These are phyloP conservation scores for Collybiopsis luxurians DNA, from an alignment of 768 basidiomycete species.

Conservation along the genomic window DNA sequence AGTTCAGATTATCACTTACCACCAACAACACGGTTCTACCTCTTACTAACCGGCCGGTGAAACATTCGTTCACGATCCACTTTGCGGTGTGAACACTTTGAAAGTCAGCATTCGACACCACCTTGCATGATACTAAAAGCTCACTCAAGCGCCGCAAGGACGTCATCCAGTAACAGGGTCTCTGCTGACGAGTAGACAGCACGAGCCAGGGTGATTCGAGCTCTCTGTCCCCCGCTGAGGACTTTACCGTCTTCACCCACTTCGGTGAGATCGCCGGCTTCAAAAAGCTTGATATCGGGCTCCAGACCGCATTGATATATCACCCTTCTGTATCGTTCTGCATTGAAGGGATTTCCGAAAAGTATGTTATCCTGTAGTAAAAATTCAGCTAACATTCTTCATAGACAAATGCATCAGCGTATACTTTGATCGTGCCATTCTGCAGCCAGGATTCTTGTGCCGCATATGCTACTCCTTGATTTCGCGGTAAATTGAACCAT, in stretches of 20 bases:
- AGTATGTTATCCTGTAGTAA: conserved; percentile 42
- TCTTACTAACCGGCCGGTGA: conserved; percentile 35
- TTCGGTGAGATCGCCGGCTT: conserved; percentile 48
- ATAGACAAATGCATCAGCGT: not conserved
- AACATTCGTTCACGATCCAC: conserved; percentile 47
- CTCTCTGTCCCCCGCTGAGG: conserved; percentile 52
- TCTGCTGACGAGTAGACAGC: conserved; percentile 54
- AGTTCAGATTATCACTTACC: conserved; percentile 15
- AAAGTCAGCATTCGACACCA: no score
- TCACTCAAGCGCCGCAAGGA: conserved; percentile 46
- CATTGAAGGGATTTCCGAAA: conserved; percentile 40
- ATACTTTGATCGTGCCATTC: conserved; percentile 51
- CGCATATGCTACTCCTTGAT: conserved; percentile 56
- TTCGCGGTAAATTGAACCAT: conserved; percentile 52
- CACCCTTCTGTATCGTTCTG: conserved; percentile 36
- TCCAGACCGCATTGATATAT: conserved; percentile 38
- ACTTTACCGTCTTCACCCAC: conserved; percentile 51
- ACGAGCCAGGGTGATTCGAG: conserved; percentile 52
- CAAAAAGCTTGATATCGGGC: conserved; percentile 43
- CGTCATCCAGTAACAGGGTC: conserved; percentile 57
- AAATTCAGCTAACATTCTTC: not conserved
- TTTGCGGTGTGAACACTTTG: conserved; percentile 42
- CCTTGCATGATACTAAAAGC: not conserved
- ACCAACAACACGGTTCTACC: conserved; percentile 44
- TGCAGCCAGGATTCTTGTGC: conserved; percentile 66